Base-by-base conservation (phyloP, 2,329 filamentous ascomycete species). In the Fusarium sacchari region DNA sequence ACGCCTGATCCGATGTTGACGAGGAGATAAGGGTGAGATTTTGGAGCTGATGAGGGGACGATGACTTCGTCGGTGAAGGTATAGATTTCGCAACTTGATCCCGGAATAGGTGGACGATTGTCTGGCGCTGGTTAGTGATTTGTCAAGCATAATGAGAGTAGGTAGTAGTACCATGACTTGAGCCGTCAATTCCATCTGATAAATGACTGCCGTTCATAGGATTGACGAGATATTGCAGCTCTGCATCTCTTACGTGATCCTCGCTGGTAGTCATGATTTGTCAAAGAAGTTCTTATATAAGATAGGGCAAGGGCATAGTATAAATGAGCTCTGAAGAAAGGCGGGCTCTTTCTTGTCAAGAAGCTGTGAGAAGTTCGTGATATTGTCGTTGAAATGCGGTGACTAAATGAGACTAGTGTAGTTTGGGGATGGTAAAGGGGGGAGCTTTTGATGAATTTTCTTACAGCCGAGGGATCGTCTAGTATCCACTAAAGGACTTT, bases 1-100 rank as follows among this genome's bases (percentile, higher is more conserved):
- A 99, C 96, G 57, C 96, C 96, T 17, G 95, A 98, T 43, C 96
- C 96, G 75, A 99, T 98, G 83, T 99, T 99, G 77, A 99, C 96
- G 30, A 99, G 90, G 34, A 99, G 90, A 80, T 99, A 99, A 2
- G 96, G 96, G 81, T 98, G 98, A 67, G 97, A 94, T 14, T 90
- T 86, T 4, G 94, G 91, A 64, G 92, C 89, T 74, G 92, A 90
- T 80, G 97, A 98, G 78, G 93, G 90, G 91, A 98, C 97, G 8
- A 95, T 94, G 76, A 96, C 91, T 40, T 90, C 89, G 80, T 97
- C 96, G 79, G 92, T 94, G 83, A 98, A 98, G 26, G 94, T 97
- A 79, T 98, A 99, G 58, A 99, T 96, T 82, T 98, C 96, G 76
- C 93, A 69, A 20, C n/a, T 60, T 5, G 56, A 28, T 1, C 59